Base-by-base conservation (phyloP, 75 land plant genomes). In the Pinus albicaulis region DNA sequence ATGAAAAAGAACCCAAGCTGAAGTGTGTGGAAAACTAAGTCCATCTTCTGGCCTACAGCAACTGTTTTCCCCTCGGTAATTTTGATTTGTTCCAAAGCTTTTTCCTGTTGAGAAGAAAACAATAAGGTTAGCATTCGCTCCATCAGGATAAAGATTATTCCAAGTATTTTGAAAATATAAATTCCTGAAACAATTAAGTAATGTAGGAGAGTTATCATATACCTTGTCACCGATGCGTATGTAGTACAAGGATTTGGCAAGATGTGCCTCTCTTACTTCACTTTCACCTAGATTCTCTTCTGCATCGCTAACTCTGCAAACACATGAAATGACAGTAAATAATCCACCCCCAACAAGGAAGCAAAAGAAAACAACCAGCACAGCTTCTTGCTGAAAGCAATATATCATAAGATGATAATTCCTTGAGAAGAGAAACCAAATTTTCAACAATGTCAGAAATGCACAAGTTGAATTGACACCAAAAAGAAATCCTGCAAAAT, bases 11-110 rank as follows among this genome's bases (percentile, higher is more conserved):
- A 92, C 17, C 94, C 99, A 56, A 94, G 82, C 76, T 92, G 88
- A 34, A 97, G 79, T 3, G 93, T 92, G 52, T 92, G 86, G 77
- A 97, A 97, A 59, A 97, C 99, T 78, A 97, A 86, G 65, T 97
- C 99, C 99, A 97, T 97, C 85, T 94, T 94, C 79, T 94, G 99
- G 22, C 99, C 99, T 48, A 97, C 98, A 28, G 99, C 99, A 64
- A 97, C 99, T 14, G 99, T 97, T 77, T 97, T 97, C 52, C 82
- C 86, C 59, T 97, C 99, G 8, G 99, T 94, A 23, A 89, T 36
- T 72, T 94, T 97, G 20, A 94, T 89, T 74, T 97, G 99, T 68
- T 92, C 95, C 79, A 97, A 71, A n/a, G 98, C 92, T 76, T 90
- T 90, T 60, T 94, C 98, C 97, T 94, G 86, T 20, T 5, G 72